These are phyloP conservation scores for Cryptococcus sp. DNA, from an alignment of 1,284 basidiomycete genomes.

Conservation along the genomic window DNA sequence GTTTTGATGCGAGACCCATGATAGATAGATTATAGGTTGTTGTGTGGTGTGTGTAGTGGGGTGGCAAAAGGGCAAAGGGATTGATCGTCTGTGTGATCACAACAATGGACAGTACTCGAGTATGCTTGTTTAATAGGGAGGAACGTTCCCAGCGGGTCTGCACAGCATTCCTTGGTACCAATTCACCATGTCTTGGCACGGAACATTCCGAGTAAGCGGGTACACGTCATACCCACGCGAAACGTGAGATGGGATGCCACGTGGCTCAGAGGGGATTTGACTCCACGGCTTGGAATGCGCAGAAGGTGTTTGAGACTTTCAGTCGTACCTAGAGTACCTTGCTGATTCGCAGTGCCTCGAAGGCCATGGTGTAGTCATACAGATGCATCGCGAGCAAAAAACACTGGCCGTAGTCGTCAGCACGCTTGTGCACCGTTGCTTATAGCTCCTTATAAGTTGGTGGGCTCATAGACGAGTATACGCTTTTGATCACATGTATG, in stretches of 20 bases:
- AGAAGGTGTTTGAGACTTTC: too few species aligned
- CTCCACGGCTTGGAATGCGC: too few species aligned
- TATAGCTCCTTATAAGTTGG: too few species aligned
- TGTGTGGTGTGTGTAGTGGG: slow-evolving; percentile 2
- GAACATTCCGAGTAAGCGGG: not conserved
- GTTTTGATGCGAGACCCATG: slow-evolving; percentile 46
- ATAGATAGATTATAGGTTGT: slow-evolving; percentile 6
- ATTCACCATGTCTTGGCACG: slow-evolving; percentile 6
- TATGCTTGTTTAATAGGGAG: slow-evolving; percentile 2
- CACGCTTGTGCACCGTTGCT: too few species aligned
- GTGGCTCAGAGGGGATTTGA: too few species aligned
- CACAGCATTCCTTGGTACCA: slow-evolving; percentile 6
- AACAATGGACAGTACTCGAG: not conserved
- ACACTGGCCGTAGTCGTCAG: too few species aligned
- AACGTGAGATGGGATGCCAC: not conserved
- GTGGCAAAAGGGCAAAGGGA: slow-evolving; percentile 2
- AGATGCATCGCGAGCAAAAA: too few species aligned
- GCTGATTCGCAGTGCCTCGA: too few species aligned
- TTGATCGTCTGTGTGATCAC: not conserved
- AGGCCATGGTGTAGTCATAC: too few species aligned
- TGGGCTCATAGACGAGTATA: too few species aligned
- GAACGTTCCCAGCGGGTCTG: not conserved
- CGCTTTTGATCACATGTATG: too few species aligned
- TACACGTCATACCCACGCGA: slow-evolving; percentile 9
- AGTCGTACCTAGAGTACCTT: too few species aligned